Percentiles rank a stretch among this genome's conserved stretches.
Evolutionary conservation across 2,329 filamentous ascomycete genomes (phyloP).

Genomic region (Neofusicoccum kwambonambiense): DNA sequence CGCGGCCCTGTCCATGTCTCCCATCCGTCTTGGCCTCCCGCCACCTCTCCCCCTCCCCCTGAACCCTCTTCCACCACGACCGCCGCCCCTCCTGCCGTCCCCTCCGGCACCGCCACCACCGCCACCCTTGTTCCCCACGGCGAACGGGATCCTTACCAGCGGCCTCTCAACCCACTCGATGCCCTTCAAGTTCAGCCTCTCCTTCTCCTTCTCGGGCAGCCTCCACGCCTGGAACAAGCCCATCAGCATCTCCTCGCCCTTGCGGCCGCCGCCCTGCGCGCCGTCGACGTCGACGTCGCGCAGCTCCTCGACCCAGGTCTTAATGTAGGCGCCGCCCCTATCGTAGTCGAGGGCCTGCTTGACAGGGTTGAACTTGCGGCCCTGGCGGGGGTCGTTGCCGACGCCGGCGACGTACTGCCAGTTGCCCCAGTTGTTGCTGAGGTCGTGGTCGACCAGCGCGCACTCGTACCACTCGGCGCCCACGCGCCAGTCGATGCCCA

Average conservation of each 20-base stretch:
- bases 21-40: slow-evolving; percentile 18
- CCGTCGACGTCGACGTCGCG: slow-evolving; percentile 47
- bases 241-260: slow-evolving; percentile 42
- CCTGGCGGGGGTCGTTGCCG: slow-evolving; percentile 73
- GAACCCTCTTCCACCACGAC: slow-evolving; percentile 26
- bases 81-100: slow-evolving; percentile 23
- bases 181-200: slow-evolving; percentile 55
- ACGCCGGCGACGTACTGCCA: slow-evolving; percentile 82
- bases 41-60: slow-evolving; percentile 17
- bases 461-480: slow-evolving; percentile 83
- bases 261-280: slow-evolving; percentile 23
- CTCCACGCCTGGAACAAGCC: slow-evolving; percentile 72
- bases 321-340: slow-evolving; percentile 65
- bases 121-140: slow-evolving; percentile 47
- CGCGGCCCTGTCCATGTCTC: slow-evolving; percentile 20
- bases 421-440: slow-evolving; percentile 75
- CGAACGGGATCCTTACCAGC: slow-evolving; percentile 64
- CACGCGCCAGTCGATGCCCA: slow-evolving; percentile 75
- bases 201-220: slow-evolving; percentile 58
- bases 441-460: slow-evolving; percentile 72
- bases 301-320: slow-evolving; percentile 71
- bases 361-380: slow-evolving; percentile 76
- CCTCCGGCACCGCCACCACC: slow-evolving; percentile 35
- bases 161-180: slow-evolving; percentile 67
- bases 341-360: slow-evolving; percentile 81